These are phyloP conservation scores for Russula olivacea DNA, from an alignment of 768 basidiomycete species.

Conservation along the genomic window DNA sequence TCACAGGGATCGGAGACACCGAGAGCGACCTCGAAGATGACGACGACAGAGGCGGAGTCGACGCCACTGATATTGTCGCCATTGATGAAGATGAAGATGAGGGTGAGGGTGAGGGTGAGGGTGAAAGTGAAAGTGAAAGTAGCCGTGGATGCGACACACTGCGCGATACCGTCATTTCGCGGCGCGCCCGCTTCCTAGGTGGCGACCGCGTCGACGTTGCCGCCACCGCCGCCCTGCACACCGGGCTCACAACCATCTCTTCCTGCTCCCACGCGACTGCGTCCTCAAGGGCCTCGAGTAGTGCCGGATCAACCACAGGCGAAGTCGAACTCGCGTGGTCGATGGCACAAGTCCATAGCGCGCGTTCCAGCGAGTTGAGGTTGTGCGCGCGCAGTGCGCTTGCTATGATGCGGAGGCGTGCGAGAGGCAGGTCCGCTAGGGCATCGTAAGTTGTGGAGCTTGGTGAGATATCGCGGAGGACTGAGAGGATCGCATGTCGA, in stretches of 20 bases:
- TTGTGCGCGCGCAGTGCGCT: not conserved
- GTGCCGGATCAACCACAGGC: not conserved
- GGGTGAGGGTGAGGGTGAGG: not conserved
- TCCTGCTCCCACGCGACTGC: not conserved
- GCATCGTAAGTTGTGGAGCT: conserved; percentile 1
- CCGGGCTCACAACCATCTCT: not conserved
- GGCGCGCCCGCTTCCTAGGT: conserved; percentile 3
- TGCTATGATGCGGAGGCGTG: not conserved
- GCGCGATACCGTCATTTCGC: not conserved
- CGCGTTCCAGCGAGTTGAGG: conserved; percentile 1
- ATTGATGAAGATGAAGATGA: not conserved
- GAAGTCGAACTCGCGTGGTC: not conserved
- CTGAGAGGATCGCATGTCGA: not conserved
- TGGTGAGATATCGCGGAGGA: conserved; percentile 1
- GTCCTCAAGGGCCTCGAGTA: not conserved
- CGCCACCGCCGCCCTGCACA: not conserved
- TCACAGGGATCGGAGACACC: not conserved
- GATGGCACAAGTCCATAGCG: conserved; percentile 9
- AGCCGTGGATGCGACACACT: not conserved
- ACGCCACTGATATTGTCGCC: conserved; percentile 4
- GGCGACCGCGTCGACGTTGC: not conserved
- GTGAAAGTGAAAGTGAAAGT: not conserved
- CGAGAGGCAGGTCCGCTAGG: not conserved
- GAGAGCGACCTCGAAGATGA: not conserved
- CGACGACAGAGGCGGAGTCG: conserved; percentile 10